Conservation (phyloP, 192 early-diverging fungal species). For the Coemansia sp. region DNA sequence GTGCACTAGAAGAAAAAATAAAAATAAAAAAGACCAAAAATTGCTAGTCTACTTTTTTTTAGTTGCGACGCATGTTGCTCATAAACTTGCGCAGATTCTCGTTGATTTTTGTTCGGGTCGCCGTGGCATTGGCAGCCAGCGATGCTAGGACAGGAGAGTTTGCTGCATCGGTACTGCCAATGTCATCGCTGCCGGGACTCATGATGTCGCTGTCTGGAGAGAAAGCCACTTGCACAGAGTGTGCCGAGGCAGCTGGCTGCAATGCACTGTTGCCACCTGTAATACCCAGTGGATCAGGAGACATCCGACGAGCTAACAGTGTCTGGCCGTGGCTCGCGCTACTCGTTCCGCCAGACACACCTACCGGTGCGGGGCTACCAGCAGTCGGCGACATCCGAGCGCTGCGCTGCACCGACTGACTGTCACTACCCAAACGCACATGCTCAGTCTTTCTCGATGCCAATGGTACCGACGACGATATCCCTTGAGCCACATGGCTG, state of each 20-base stretch:
- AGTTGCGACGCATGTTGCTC: slow-evolving; percentile 49
- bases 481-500: slow-evolving; percentile 9
- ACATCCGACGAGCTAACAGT: not conserved
- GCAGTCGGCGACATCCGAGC: not conserved
- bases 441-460: slow-evolving; percentile 11
- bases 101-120: slow-evolving; percentile 47
- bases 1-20: slow-evolving; percentile 5
- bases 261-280: slow-evolving; percentile 3
- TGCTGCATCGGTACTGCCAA: slow-evolving; percentile 7
- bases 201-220: not conserved
- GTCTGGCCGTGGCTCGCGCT: not conserved
- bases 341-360: not conserved
- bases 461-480: slow-evolving; percentile 19
- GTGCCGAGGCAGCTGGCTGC: not conserved
- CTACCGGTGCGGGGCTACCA: not conserved
- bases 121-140: slow-evolving; percentile 46
- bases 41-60: slow-evolving; percentile 1
- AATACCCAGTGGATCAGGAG: slow-evolving; percentile 38
- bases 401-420: not conserved
- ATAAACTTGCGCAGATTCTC: slow-evolving; percentile 56
- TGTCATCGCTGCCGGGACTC: not conserved
- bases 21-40: not conserved
- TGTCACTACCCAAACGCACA: slow-evolving; percentile 16
- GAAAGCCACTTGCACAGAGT: not conserved
- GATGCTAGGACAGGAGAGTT: slow-evolving; percentile 39